A percentile compares a stretch with the other conserved stretches of the same genome.
Evolutionary conservation across 2,329 filamentous ascomycete species (phyloP).

Genomic region (Ophiostoma triangulosporum): DNA sequence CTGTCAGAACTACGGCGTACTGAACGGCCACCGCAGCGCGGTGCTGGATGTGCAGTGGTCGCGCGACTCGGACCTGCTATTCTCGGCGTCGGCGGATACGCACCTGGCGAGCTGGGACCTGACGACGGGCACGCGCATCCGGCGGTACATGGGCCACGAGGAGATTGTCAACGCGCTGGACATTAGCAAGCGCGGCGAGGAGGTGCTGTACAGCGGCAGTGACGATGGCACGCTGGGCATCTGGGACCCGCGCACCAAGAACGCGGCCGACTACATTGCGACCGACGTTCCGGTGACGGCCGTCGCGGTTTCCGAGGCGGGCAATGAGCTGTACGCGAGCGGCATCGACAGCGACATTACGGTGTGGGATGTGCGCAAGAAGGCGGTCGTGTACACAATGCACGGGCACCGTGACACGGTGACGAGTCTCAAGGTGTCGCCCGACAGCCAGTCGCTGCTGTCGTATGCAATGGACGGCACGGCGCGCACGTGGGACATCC

Average conservation of each 20-base stretch:
- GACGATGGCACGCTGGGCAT: constrained; percentile 91
- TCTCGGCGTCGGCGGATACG: constrained; percentile 87
- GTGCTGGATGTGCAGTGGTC: constrained; percentile 93
- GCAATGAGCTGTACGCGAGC: constrained; percentile 88
- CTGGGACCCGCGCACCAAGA: constrained; percentile 89
- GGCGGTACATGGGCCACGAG: constrained; percentile 83
- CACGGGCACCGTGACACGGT: constrained; percentile 84
- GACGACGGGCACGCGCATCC: constrained; percentile 81
- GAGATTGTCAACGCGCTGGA: constrained; percentile 92
- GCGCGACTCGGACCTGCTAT: constrained; percentile 79
- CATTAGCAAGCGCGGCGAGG: constrained; percentile 77
- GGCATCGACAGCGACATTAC: constrained; percentile 96
- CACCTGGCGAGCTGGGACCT: constrained; percentile 91
- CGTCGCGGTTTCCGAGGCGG: constrained; percentile 80
- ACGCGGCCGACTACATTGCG: constrained; percentile 74
- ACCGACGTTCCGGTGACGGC: constrained; percentile 89
- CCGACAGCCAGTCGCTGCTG: constrained; percentile 77
- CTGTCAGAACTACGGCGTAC: constrained; percentile 84
- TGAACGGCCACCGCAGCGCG: constrained; percentile 83
- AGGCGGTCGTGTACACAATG: constrained; percentile 75
- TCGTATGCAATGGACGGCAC: constrained; percentile 93
- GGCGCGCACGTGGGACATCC: constrained; percentile 88
- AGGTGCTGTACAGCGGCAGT: constrained; percentile 78
- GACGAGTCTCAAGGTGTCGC: constrained; percentile 80
- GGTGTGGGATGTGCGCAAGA: constrained; percentile 93